Base-by-base conservation (phyloP, 2,329 filamentous ascomycete genomes). In the Hysterium pulicare region DNA sequence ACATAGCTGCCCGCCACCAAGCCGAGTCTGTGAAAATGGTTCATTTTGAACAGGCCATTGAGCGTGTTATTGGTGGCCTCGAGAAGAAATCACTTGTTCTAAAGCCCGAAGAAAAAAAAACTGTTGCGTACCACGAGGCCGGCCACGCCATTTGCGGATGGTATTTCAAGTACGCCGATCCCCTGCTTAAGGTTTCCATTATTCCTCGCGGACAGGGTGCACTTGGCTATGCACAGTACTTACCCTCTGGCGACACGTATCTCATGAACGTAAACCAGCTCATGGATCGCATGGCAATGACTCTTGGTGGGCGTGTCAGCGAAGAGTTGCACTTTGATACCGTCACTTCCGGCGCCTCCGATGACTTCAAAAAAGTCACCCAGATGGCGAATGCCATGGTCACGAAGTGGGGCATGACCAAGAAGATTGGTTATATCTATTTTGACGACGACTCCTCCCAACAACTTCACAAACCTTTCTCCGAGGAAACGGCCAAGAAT, bases 281-380 rank as follows among this genome's bases (percentile, higher is more conserved):
- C 32, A 95, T 97, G 88, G 93, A 98, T 68, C 90, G 93, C 55
- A 98, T 98, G 93, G 93, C 93, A 51, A 98, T 98, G 93, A 96
- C 91, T 2, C 83, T 98, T 42, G 93, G 90, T 55, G 93, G 93
- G 2, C 89, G 93, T 52, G 87, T 98, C 19, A 93, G 86, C 16
- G 93, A 98, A 71, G 93, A 98, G 69, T 73, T 98, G 6, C 91
- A 98, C 71, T 98, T 98, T 70, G 85, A 93, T 24, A 95, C 90
- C 0, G 93, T 98, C 16, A 98, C 93, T 2, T 93, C 87, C 35
- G 93, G 93, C 44, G 93, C 91, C 16, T 90, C 84, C 41, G 93
- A 97, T 66, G 93, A 98, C 66, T 98, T 98, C 79, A 91, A 93
- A 71, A 98, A 98, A 73, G 93, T 97, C 31, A 96, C 93, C 2